Evolutionary conservation across 176 grass and related monocot species (phyloP), one percentile per base, ranked within the genome.

Genomic region (Saccharum spontaneum): DNA sequence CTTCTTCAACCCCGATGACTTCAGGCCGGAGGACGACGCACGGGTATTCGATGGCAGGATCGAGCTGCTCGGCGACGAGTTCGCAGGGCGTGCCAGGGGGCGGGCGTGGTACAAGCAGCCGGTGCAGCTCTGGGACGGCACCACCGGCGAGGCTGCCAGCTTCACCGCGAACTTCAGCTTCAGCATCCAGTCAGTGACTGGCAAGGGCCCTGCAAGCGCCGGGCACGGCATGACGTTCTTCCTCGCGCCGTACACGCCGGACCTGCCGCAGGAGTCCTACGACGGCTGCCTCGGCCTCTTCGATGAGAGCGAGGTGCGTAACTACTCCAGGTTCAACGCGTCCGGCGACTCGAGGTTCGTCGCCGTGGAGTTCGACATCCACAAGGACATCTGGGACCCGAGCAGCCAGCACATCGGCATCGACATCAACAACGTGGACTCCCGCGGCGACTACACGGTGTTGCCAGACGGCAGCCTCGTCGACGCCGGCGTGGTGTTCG

Each of bases 171-270:
- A 59, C 6, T 91, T 91, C 82, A 70, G 40, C 82, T 88, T 91
- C 78, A 20, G 20, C 33, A 88, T 88, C 67, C 3, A 6, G 13
- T 72, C 84, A 1, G 23, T 70, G 22, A 0, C 41, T 2, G 15
- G 6, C 33, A 11, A 9, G 40, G n/a, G 30, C 37, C 26, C 6
- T 1, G 2, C 5, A 4, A 1, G 1, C 11, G 20, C 34, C 20
- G 90, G 77, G 4, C 86, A 91, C 37, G 90, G 86, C n/a, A 82
- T 91, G 71, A 17, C 90, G 2, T 91, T 91, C 90, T 91, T 91
- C 86, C 86, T 91, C 31, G 81, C 86, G 26, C 69, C 90, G 13
- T 91, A 54, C 82, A 26, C 8, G 74, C 24, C 45, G 3, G 20
- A 73, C 26, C 5, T 87, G 16, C 86, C 90, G 77, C 76, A 73